Evolutionary conservation across 2,329 filamentous ascomycete species (phyloP), one percentile per base, ranked within the genome.

Genomic region (Penicillium thymicola): DNA sequence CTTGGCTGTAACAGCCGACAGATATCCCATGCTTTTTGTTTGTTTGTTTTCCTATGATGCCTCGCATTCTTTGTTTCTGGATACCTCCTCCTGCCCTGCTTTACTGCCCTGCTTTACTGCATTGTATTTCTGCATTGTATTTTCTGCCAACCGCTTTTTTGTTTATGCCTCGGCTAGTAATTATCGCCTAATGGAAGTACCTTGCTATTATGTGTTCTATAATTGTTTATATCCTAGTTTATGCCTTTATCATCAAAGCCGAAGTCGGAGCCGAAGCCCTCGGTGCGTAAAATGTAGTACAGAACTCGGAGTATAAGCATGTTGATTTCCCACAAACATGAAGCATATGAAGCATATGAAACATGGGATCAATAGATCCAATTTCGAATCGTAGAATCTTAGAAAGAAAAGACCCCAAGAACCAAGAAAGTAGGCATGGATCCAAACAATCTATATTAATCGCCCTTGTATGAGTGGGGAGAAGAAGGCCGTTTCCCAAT

Each of bases 41-140:
- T 21, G 21, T 21, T 21, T 21, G 21, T 21, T 47, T 13, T 14
- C 30, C 27, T 55, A 41, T 34, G 32, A 45, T 53, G 55, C 28
- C n/a, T 51, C 11, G 16, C 32, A n/a, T 54, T 59, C 55, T 56
- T 59, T 34, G 42, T 60, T 65, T 58, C 58, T 66, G 62, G 64
- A 66, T 66, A 66, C 64, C 64, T 66, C 64, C 64, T 55, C 60
- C 54, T 64, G 64, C 64, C 59, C 54, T 58, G 58, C 38, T 51
- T 52, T 57, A 56, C 45, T 58, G 63, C 59, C 59, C 54, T 58
- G 58, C 36, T 51, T 52, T 57, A 56, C 45, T 58, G 63, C 61
- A 61, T 66, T 63, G 61, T 65, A 61, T 59, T 61, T 58, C 62
- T 58, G 59, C 62, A 59, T 21, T 21, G 21, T 21, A 21, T 21